These are phyloP conservation scores for Naematelia encephala DNA, from an alignment of 768 basidiomycete genomes.

Conservation along the genomic window DNA sequence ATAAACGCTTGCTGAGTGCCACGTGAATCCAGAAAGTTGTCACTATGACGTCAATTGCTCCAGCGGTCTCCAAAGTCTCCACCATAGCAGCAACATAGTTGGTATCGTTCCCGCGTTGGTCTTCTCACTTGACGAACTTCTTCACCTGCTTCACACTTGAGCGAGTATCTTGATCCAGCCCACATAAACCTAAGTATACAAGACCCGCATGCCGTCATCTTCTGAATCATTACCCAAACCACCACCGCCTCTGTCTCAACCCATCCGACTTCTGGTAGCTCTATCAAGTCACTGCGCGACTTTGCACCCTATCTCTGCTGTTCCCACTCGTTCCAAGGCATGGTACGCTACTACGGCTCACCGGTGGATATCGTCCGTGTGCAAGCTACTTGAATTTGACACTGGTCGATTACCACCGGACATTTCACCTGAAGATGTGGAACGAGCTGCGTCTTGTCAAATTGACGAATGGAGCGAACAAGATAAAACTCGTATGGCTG, in stretches of 20 bases:
- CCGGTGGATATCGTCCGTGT: conserved; percentile 32
- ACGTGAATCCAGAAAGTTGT: neutral
- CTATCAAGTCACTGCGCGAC: conserved; percentile 31
- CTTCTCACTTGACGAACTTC: no score
- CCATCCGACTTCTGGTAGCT: conserved; percentile 34
- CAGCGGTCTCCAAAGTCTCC: no score
- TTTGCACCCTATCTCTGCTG: conserved; percentile 10
- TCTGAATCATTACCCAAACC: conserved; percentile 6
- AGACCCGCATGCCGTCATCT: no score
- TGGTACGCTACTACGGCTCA: conserved; percentile 23
- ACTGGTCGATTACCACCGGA: conserved; percentile 21
- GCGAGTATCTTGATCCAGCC: no score
- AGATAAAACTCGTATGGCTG: conserved; percentile 26
- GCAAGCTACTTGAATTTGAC: conserved; percentile 35
- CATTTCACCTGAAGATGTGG: conserved; percentile 17
- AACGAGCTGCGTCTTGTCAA: conserved; percentile 20
- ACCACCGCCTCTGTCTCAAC: conserved; percentile 25
- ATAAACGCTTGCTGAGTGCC: neutral
- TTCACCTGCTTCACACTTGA: no score
- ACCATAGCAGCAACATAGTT: no score
- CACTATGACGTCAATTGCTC: neutral
- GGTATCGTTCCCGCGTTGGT: no score
- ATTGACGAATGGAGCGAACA: conserved; percentile 26
- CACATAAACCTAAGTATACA: no score
- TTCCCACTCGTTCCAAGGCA: conserved; percentile 1